Evolutionary conservation across 371 early-diverging fungal species (phyloP).

Genomic region (Mucor ambiguus): DNA sequence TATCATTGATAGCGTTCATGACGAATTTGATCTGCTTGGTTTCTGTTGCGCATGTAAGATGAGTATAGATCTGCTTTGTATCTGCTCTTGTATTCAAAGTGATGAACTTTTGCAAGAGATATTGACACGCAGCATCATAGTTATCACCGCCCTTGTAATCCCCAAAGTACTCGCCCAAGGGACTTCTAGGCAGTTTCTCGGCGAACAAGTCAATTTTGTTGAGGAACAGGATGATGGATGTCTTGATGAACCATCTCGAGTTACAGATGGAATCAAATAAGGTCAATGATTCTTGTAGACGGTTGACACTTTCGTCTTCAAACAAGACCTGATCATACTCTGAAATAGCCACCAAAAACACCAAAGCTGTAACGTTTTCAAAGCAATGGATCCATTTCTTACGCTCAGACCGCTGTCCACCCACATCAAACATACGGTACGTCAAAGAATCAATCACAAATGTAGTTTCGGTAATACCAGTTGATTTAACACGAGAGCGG

Average conservation of each 20-base stretch:
- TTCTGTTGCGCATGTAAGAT: slow-evolving; percentile 68
- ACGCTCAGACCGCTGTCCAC: slow-evolving; percentile 90
- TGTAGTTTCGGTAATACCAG: slow-evolving; percentile 86
- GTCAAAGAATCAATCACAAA: slow-evolving; percentile 82
- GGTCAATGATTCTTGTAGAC: slow-evolving; percentile 62
- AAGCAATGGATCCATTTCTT: slow-evolving; percentile 97
- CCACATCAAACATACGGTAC: slow-evolving; percentile 93
- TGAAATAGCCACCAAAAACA: slow-evolving; percentile 92
- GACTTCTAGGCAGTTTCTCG: slow-evolving; percentile 65
- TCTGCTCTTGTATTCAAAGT: slow-evolving; percentile 43
- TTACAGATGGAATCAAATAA: slow-evolving; percentile 83
- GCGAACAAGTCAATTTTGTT: slow-evolving; percentile 86
- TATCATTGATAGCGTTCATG: slow-evolving; percentile 77
- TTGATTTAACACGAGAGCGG: slow-evolving; percentile 81
- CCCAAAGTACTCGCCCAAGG: slow-evolving; percentile 69
- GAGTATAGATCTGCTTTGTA: slow-evolving; percentile 54
- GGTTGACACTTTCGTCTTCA: slow-evolving; percentile 89
- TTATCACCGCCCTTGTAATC: slow-evolving; percentile 73
- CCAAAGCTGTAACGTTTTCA: slow-evolving; percentile 92
- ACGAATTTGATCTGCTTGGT: slow-evolving; percentile 77
- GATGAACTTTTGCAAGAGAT: slow-evolving; percentile 47
- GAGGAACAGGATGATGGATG: slow-evolving; percentile 81
- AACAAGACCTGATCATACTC: slow-evolving; percentile 94
- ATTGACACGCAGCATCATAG: slow-evolving; percentile 64
- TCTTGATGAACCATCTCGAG: slow-evolving; percentile 76